Evolutionary conservation across 345 rosid genomes (phyloP).

Genomic region (Gossypium ekmanianum): DNA sequence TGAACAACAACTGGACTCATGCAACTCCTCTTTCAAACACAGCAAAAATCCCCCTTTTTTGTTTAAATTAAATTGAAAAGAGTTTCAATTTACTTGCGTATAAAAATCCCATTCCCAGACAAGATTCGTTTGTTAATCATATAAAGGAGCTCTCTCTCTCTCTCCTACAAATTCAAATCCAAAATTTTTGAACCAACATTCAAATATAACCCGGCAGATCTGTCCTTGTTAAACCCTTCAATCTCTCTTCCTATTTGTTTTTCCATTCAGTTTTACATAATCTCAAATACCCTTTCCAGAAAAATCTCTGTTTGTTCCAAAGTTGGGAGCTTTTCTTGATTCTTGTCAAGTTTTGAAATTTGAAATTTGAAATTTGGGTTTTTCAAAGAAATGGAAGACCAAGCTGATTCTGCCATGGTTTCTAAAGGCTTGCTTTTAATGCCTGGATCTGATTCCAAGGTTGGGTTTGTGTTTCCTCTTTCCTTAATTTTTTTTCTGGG

Average conservation of each 20-base stretch:
- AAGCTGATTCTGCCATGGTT: slow-evolving; percentile 22
- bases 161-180: neutral
- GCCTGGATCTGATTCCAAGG: slow-evolving; percentile 41
- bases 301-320: neutral
- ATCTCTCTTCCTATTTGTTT: neutral
- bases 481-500: neutral
- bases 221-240: neutral
- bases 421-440: slow-evolving; percentile 19
- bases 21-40: neutral
- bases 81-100: neutral
- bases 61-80: no score
- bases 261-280: neutral
- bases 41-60: neutral
- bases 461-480: slow-evolving; percentile 17
- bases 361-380: slow-evolving; percentile 19
- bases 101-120: neutral
- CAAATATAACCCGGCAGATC: neutral
- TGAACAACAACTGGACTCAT: neutral
- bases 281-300: neutral
- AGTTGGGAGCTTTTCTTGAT: neutral
- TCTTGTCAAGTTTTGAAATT: slow-evolving; percentile 20
- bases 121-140: neutral
- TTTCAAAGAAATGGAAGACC: slow-evolving; percentile 33
- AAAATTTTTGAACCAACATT: neutral
- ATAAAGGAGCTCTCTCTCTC: neutral